Base-by-base conservation (phyloP, 2,329 filamentous ascomycete genomes). In the Venturia pyrina region DNA sequence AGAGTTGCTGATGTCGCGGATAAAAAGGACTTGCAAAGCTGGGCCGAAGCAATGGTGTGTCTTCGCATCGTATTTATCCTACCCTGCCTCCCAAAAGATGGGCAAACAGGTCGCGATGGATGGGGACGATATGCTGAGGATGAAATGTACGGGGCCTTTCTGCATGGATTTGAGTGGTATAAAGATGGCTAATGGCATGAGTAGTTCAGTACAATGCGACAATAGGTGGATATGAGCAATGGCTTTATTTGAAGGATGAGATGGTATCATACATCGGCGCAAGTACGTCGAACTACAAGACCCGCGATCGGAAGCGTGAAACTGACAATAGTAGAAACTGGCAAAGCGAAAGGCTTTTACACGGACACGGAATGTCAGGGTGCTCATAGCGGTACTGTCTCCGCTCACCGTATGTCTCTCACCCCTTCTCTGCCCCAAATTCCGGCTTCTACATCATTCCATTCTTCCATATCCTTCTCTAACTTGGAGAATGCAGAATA, bases 301-400 rank as follows among this genome's bases (percentile, higher is more conserved):
- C 24, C 15, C 3, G 24, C 37, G 3, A n/a, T 11, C 4, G 17
- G 11, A 24, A 5, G 19, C 21, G 41, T 11, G 15, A 37, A 37
- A 19, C 62, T 64, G 32, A 65, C 21, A 19, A 13, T 11, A 61
- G 6, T 15, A 65, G 63, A 19, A 32, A 59, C 63, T 46, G 63
- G 63, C 28, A 65, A 59, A 60, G 19, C 63, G 5, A 60, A 59
- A 41, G 37, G 48, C 53, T 65, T 65, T 34, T 65, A 65, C n/a
- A 60, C 43, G 32, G 63, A 57, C 32, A 43, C 37, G 17, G 63
- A 61, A 50, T 65, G 63, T 28, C 63, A 65, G n/a, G 48, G 40
- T 43, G 28, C 48, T 15, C 63, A 65, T n/a, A 46, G 6, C 7
- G 63, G 63, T 37, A n/a, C 46, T 28, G 63, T 65, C 11, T 41